phyloP scores from a whole-genome alignment of 2,329 filamentous ascomycete genomes.

The Rutstroemia sydowiana region DNA sequence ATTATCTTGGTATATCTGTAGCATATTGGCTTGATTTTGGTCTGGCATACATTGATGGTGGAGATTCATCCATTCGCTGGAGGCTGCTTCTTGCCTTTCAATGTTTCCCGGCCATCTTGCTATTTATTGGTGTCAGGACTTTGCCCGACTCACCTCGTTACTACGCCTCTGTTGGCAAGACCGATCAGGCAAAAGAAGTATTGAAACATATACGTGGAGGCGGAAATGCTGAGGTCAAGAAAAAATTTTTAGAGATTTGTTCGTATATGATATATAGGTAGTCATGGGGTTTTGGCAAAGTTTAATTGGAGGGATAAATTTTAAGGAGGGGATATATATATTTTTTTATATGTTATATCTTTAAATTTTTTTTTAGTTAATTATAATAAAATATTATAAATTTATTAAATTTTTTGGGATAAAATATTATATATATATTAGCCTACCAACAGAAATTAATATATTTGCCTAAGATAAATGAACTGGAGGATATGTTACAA shows the following conservation, averaged over 20 bases:
- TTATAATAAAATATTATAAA: too few species aligned
- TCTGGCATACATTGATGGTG: conserved; percentile 33
- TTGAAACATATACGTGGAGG: conserved; percentile 12
- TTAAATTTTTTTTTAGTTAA: too few species aligned
- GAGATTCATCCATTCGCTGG: conserved; percentile 21
- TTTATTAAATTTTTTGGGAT: too few species aligned
- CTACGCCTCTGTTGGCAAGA: conserved; percentile 11
- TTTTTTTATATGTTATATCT: too few species aligned
- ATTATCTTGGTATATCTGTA: conserved; percentile 27
- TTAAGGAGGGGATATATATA: too few species aligned
- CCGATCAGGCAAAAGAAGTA: conserved; percentile 13
- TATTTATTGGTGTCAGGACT: conserved; percentile 34
- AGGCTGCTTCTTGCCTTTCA: conserved; percentile 29
- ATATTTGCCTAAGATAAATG: not conserved
- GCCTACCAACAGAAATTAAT: too few species aligned
- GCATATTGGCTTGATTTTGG: conserved; percentile 30
- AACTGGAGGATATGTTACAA: not conserved
- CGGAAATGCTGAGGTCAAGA: conserved; percentile 15
- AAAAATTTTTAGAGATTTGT: conserved; percentile 31
- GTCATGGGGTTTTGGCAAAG: too few species aligned
- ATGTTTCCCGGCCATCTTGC: conserved; percentile 35
- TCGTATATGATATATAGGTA: too few species aligned
- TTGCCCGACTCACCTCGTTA: conserved; percentile 38
- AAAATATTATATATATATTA: too few species aligned
- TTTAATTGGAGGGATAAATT: too few species aligned